Base-by-base conservation (phyloP, 2,329 filamentous ascomycete species). In the Pezicula carpinea region DNA sequence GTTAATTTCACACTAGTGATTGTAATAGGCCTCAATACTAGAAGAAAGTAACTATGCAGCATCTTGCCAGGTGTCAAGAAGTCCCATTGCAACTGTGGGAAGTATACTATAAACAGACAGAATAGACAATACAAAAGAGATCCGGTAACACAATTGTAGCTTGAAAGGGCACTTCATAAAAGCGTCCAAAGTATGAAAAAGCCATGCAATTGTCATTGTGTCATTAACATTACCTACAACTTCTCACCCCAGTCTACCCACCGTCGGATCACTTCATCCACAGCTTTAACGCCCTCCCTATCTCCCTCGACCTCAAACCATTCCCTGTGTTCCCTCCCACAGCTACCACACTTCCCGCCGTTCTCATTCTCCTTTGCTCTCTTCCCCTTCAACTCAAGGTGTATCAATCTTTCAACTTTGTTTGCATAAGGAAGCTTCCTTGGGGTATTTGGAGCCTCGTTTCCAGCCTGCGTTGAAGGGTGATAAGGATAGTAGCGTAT, bases 251-350 rank as follows among this genome's bases (percentile, higher is more conserved):
- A 97, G 10, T 79, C 79, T 7, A 91, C 83, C 93, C 93, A 99
- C 54, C 89, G 71, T 61, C 83, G 80, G 34, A 96, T 83, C 49
- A 90, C 80, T 54, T 87, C 82, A 67, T 88, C 83, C 8, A 88
- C 79, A 21, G 62, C 75, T 50, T 75, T 79, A 3, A 97, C 75
- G 0, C 84, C 87, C 22, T 83, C 76, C 53, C 83, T 78, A 18
- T 73, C 83, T 0, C 88, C 87, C 52, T 88, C 82, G 1, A 96
- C 83, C 68, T 95, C 87, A 64, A 99, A 99, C 92, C 92, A 99
- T 69, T 99, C 93, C 44, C 85, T 75, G 66, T 99, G 93, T 58
- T 89, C 84, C 60, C 83, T 83, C 2, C 90, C 90, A 62, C 93
- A 99, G 1, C 82, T 77, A 4, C 74, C 73, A 60, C 93, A 99